These are phyloP conservation scores for Chaetomium fimeti DNA, from an alignment of 495 filamentous ascomycete genomes.

Conservation along the genomic window DNA sequence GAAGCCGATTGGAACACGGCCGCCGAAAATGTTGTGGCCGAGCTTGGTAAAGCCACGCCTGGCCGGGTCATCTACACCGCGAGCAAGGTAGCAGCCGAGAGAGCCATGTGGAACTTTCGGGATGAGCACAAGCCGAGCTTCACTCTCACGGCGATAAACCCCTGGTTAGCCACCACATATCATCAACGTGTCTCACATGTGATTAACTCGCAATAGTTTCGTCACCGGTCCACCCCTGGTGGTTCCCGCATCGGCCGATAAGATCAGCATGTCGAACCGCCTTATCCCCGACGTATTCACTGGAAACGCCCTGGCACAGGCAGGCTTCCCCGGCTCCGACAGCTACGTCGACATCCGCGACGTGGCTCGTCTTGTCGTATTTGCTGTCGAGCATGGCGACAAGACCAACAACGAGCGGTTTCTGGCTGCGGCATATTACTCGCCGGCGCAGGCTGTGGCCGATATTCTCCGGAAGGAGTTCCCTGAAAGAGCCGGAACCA, in stretches of 20 bases:
- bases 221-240: slow-evolving; percentile 38
- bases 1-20: slow-evolving; percentile 48
- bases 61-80: slow-evolving; percentile 49
- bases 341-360: slow-evolving; percentile 47
- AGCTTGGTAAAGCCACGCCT: slow-evolving; percentile 34
- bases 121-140: slow-evolving; percentile 50
- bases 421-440: slow-evolving; percentile 30
- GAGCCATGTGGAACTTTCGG: slow-evolving; percentile 52
- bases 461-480: slow-evolving; percentile 42
- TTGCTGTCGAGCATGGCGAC: slow-evolving; percentile 37
- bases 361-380: slow-evolving; percentile 43
- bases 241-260: slow-evolving; percentile 19
- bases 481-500: slow-evolving; percentile 37
- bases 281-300: slow-evolving; percentile 30
- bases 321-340: neutral
- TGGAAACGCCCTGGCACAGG: slow-evolving; percentile 22
- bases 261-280: slow-evolving; percentile 26
- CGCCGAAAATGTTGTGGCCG: slow-evolving; percentile 30
- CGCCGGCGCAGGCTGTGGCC: slow-evolving; percentile 39
- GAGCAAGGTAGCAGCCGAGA: slow-evolving; percentile 56
- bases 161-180: slow-evolving; percentile 25
- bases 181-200: neutral
- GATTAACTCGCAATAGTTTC: slow-evolving; percentile 14
- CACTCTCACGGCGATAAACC: slow-evolving; percentile 53
- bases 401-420: slow-evolving; percentile 42